Evolutionary conservation across 352 stramenopile species (phyloP), one percentile per base, ranked within the genome.

Genomic region (Pythium sp.): DNA sequence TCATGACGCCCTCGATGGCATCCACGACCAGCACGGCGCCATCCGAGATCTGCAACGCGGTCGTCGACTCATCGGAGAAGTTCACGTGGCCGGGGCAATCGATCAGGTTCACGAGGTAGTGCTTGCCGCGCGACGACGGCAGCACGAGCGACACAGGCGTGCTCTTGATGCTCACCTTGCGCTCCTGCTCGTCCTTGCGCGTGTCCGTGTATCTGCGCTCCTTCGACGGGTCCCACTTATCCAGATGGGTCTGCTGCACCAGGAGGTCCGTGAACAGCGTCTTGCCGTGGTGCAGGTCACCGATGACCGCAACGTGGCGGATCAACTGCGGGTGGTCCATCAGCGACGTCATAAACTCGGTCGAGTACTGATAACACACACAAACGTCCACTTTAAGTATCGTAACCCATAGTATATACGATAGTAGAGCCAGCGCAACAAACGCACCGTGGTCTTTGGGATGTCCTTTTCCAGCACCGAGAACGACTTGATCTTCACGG

Each of bases 41-140:
- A 82, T 99, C 98, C 0, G 91, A 81, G 14, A 98, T 80, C 68
- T 98, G 89, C 60, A 99, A 71, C 22, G 93, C 96, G 8, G 95
- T 95, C 8, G 97, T 97, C 3, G 85, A 89, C 69, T 99, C 97
- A 72, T 99, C 97, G 41, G 94, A 97, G 76, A 99, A 99, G 80
- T 99, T 98, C 0, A 97, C 82, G 76, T 99, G 97, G 22, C 97
- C 98, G 0, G 98, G 97, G 80, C 93, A 98, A 81, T 99, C 98
- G 58, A 99, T 73, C 0, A 99, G 63, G 58, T 99, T 99, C 0
- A 99, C 65, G 47, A 98, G 70, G 76, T 93, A 99, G 49, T 94
- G 95, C 79, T 99, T 99, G 8, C 96, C 96, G 24, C 89, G 78
- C 15, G 89, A 97, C 60, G 97, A 93, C 22, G 95, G 86, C 34